Percentiles rank a stretch among this genome's conserved stretches.
Conservation (phyloP, 169 alveolate species). For the Plasmodium cynomolgi region DNA sequence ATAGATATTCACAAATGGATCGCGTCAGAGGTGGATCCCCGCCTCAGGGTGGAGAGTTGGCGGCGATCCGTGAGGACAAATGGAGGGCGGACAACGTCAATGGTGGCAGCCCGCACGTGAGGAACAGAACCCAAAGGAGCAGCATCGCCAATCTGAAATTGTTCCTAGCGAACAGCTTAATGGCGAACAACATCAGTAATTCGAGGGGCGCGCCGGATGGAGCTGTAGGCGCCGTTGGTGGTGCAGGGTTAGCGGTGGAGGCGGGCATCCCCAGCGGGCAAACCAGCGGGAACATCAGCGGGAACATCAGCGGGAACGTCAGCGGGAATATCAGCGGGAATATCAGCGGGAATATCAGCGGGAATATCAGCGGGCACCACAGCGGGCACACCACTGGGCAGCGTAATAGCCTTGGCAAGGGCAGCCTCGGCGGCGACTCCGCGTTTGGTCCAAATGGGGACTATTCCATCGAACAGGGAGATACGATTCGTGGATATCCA, state of each 20-base stretch:
- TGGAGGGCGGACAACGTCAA: neutral
- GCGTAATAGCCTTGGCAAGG: neutral
- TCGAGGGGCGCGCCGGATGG: neutral
- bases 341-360: neutral
- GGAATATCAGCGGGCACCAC: neutral
- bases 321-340: neutral
- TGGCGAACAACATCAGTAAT: neutral
- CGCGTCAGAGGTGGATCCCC: neutral
- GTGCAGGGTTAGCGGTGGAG: neutral
- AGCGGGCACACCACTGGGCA: no score
- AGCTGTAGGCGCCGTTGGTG: neutral
- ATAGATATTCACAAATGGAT: neutral
- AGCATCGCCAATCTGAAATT: constrained; percentile 4
- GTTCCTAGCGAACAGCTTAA: neutral
- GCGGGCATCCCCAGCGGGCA: neutral
- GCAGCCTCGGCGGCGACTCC: neutral
- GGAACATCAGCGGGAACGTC: neutral
- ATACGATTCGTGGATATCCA: neutral
- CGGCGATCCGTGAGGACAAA: neutral
- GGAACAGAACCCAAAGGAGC: neutral
- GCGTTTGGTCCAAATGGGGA: neutral
- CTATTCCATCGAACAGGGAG: neutral
- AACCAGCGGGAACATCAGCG: neutral
- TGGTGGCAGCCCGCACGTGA: neutral
- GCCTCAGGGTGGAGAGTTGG: neutral